Percentiles rank a stretch among this genome's conserved stretches.
phyloP scores from a whole-genome alignment of 768 basidiomycete species.

The Phaeotremella fagi region DNA sequence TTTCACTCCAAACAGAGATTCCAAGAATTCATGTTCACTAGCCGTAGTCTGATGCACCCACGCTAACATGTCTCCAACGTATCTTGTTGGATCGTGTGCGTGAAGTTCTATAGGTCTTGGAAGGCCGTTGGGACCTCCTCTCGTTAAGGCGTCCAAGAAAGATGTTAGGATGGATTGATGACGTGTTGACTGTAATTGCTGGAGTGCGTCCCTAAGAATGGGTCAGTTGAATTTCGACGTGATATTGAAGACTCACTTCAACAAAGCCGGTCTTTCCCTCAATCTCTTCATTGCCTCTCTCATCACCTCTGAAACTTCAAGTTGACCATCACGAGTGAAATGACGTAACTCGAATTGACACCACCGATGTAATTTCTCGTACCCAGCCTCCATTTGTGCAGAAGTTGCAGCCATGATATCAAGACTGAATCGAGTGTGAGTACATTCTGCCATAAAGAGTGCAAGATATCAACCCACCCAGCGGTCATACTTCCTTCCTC shows the following conservation, averaged over 20 bases:
- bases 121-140: conserved; percentile 75
- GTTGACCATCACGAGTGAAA: conserved; percentile 63
- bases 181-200: conserved; percentile 71
- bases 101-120: conserved; percentile 95
- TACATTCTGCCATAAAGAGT: conserved; percentile 1
- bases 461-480: conserved; percentile 35
- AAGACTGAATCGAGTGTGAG: conserved; percentile 53
- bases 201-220: conserved; percentile 62
- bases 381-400: conserved; percentile 77
- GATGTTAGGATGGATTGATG: conserved; percentile 71
- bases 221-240: too few relatives aligned
- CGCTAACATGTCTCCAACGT: conserved; percentile 96
- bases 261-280: conserved; percentile 69
- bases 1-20: conserved; percentile 71
- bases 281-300: conserved; percentile 69
- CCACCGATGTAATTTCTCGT: conserved; percentile 83
- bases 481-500: conserved; percentile 48
- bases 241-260: conserved; percentile 56
- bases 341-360: conserved; percentile 77
- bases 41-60: conserved; percentile 98
- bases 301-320: conserved; percentile 63
- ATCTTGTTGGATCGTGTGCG: conserved; percentile 93
- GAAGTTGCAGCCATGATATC: conserved; percentile 85
- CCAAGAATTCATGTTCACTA: conserved; percentile 88
- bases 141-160: conserved; percentile 81